Percentiles rank a stretch among this genome's conserved stretches.
These are phyloP conservation scores for Alopecurus myosuroides DNA, from an alignment of 176 grass and related monocot species.

Conservation along the genomic window DNA sequence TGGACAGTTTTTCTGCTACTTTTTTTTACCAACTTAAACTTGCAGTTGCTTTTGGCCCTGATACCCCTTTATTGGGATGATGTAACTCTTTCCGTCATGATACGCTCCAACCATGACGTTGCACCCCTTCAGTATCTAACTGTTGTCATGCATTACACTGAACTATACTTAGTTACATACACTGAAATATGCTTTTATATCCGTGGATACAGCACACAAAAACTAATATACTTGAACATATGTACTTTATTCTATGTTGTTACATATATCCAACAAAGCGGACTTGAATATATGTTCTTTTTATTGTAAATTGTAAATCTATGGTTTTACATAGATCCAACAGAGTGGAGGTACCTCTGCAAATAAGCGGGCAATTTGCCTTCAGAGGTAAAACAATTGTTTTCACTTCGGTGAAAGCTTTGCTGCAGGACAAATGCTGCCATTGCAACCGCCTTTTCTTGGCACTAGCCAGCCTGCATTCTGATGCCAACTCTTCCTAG, in stretches of 20 bases:
- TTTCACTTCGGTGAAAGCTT: neutral
- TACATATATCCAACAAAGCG: conserved; percentile 8
- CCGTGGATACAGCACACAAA: neutral
- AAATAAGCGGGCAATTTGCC: conserved; percentile 35
- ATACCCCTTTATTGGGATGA: neutral
- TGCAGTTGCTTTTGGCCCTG: neutral
- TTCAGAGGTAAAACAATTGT: neutral
- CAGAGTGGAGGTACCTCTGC: neutral
- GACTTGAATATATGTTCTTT: neutral
- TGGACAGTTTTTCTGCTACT: neutral
- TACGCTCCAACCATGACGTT: neutral
- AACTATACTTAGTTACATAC: neutral
- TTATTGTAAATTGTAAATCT: neutral
- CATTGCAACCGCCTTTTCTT: neutral
- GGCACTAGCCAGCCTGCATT: neutral
- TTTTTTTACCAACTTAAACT: neutral
- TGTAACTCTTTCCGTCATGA: neutral
- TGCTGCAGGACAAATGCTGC: neutral
- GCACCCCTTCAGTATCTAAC: neutral
- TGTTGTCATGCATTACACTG: neutral
- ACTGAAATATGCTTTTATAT: neutral
- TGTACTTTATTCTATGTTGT: neutral
- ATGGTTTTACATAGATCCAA: neutral
- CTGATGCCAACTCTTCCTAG: conserved; percentile 9
- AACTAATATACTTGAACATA: neutral